Evolutionary conservation across 768 basidiomycete genomes (phyloP), one percentile per base, ranked within the genome.

Genomic region (Tulasnella sp.): DNA sequence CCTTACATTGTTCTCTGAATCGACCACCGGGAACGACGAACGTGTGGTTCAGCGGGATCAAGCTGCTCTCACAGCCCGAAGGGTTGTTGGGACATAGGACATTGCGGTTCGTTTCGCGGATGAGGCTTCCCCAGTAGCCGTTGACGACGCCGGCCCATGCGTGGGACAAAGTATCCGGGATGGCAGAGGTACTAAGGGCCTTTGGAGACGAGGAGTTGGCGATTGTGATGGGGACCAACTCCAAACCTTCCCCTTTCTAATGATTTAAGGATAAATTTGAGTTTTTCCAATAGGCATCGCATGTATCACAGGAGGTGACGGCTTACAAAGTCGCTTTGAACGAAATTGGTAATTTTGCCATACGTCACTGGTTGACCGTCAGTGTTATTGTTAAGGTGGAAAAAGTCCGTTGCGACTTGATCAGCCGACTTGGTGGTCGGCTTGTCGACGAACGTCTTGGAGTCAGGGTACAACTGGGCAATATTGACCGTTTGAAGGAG

Each of bases 31-130:
- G 96, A 48, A 98, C 88, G 32, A 96, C 93, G 81, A 98, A 94
- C 0, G 93, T 95, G 82, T 96, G 89, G 82, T 98, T 98, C 71
- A 98, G 86, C 2, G 95, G 95, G 80, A 98, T 95, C 71, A 98
- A 85, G 0, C 92, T 88, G 83, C 94, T 93, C 83, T 94, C 92
- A 83, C 96, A 98, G 26, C 85, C 86, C 69, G 83, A 81, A 6
- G 80, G 81, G 2, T 82, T 82, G 48, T 84, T 88, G 15, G 84
- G 83, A 83, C 94, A 98, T 11, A 95, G 83, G 0, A 88, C 86
- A 1, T 91, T 89, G 23, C 86, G 81, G 80, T 97, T 95, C 5
- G 95, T 96, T 2, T 86, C 87, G 44, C 94, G 86, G 77, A 92
- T 91, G 9, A 98, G 88, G 75, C 91, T 88, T 0, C 88, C 87